Base-by-base conservation (phyloP, 2,329 filamentous ascomycete species). In the Septoria petroselini region DNA sequence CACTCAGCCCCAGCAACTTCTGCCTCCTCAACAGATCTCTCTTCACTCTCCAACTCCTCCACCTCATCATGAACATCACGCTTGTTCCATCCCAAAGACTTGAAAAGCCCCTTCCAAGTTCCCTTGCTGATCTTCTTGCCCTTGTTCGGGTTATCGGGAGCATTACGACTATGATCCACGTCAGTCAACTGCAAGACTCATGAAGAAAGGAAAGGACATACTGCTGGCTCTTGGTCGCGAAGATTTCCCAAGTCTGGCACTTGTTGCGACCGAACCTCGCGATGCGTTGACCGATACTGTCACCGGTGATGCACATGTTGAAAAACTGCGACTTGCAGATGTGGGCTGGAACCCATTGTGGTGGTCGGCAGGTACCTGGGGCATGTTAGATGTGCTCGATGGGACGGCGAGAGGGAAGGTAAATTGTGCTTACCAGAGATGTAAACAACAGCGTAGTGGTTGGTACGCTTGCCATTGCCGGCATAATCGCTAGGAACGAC, bases 321-420 rank as follows among this genome's bases (percentile, higher is more conserved):
- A 41, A 46, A 38, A 51, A 51, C 14, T 51, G 48, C 1, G 37
- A 3, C 17, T 38, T 42, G 42, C 48, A 51, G 11, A 46, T 46
- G 2, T 21, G n/a, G 1, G 38, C 30, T 3, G 48, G 48, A 4
- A 51, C 48, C 48, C 48, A 51, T 39, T 51, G 48, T 6, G 48
- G 27, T 7, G 48, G 48, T 18, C 33, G 31, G 18, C 48, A 51
- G 2, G 41, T 46, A 3, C 48, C 48, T 51, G 12, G n/a, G 7
- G 8, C 18, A 15, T 17, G 17, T 9, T 9, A 9, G 17, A 18
- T 37, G 7, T 15, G 15, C n/a, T n/a, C 34, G 15, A 37, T 6
- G 15, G 4, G 15, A 38, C 19, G 14, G 18, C 11, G 4, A 18
- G 34, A 7, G 11, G 4, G 12, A 9, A 37, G 8, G n/a, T n/a